A percentile compares a stretch with the other conserved stretches of the same genome.
Evolutionary conservation across 768 basidiomycete species (phyloP).

Genomic region (Xerocomus potaroensis): DNA sequence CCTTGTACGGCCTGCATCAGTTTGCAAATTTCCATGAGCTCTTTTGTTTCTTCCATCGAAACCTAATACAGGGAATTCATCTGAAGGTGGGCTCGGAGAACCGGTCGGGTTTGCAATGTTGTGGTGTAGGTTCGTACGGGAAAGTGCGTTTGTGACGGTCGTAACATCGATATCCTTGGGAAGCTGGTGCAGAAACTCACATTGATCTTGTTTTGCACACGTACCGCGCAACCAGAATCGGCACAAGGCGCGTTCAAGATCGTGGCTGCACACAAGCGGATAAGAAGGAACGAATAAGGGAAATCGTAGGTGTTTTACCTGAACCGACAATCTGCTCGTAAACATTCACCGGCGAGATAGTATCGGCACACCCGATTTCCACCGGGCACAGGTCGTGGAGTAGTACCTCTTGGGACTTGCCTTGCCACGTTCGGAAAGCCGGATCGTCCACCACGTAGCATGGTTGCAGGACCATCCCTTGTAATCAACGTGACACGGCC

Average conservation of each 20-base stretch:
- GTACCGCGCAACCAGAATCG: constrained; percentile 98
- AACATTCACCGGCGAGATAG: constrained; percentile 93
- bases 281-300: constrained; percentile 6
- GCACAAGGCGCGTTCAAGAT: constrained; percentile 89
- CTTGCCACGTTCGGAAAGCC: constrained; percentile 25
- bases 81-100: constrained; percentile 30
- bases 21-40: constrained; percentile 41
- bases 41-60: constrained; percentile 45
- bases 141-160: constrained; percentile 62
- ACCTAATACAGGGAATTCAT: constrained; percentile 72
- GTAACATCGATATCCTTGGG: constrained; percentile 82
- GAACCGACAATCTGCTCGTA: constrained; percentile 95
- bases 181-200: constrained; percentile 93
- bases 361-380: constrained; percentile 86
- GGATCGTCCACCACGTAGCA: constrained; percentile 42
- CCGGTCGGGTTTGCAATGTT: constrained; percentile 35
- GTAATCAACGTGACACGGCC: constrained; percentile 65
- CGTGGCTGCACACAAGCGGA: constrained; percentile 56
- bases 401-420: constrained; percentile 23
- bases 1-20: constrained; percentile 84
- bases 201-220: constrained; percentile 93
- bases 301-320: constrained; percentile 54
- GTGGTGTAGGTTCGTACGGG: constrained; percentile 57
- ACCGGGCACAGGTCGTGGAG: constrained; percentile 37
- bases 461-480: constrained; percentile 41